These are phyloP conservation scores for Knufia petricola DNA, from an alignment of 2,329 filamentous ascomycete species.

Conservation along the genomic window DNA sequence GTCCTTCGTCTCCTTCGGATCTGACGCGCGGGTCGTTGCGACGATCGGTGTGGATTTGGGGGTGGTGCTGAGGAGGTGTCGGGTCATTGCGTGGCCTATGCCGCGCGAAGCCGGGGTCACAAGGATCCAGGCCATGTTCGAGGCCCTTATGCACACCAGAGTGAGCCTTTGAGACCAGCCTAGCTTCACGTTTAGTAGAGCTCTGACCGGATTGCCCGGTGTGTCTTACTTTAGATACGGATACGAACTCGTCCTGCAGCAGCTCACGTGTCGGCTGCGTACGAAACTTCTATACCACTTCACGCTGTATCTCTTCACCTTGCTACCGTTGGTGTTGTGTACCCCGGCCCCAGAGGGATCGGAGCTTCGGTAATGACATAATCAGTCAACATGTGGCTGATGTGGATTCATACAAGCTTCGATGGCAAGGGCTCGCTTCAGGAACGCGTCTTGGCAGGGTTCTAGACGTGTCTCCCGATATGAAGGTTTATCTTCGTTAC, in stretches of 20 bases:
- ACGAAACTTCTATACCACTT: no score
- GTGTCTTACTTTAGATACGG: no score
- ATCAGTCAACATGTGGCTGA: neutral
- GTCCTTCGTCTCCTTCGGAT: constrained; percentile 29
- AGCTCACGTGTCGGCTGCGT: no score
- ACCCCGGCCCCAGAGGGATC: neutral
- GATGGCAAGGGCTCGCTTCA: no score
- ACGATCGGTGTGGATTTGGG: constrained; percentile 44
- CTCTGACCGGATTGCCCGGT: no score
- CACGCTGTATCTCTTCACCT: neutral
- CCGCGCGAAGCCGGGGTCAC: constrained; percentile 52
- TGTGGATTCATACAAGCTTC: neutral
- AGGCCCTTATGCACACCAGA: no score
- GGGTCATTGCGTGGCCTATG: constrained; percentile 52
- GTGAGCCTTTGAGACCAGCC: no score
- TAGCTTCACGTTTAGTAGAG: neutral
- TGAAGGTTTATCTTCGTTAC: no score
- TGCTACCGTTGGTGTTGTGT: neutral
- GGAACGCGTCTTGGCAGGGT: no score
- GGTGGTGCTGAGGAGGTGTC: constrained; percentile 48
- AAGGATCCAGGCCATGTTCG: constrained; percentile 26
- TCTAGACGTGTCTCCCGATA: no score
- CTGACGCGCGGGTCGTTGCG: constrained; percentile 47
- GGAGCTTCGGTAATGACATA: neutral
- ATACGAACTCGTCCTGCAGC: no score